Conservation (phyloP, 2,329 filamentous ascomycete species). For the Alternaria consortialis region DNA sequence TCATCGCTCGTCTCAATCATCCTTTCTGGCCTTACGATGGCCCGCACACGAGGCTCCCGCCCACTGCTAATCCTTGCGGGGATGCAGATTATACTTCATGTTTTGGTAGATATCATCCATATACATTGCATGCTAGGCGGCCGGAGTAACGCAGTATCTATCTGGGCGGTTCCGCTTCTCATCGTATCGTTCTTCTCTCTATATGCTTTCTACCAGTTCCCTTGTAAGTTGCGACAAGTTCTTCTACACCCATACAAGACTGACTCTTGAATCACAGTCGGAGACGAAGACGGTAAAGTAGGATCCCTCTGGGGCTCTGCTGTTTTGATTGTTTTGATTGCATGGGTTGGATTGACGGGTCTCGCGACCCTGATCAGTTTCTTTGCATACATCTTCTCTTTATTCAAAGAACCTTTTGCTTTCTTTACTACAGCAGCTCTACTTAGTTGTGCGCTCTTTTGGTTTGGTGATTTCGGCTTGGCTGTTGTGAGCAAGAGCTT, state of each 20-base stretch:
- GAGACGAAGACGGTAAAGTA: background rate
- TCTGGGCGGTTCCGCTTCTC: conserved; percentile 8
- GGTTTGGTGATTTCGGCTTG: conserved; percentile 3
- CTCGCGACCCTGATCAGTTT: conserved; percentile 1
- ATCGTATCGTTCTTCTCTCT: conserved; percentile 9
- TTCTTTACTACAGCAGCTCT: background rate
- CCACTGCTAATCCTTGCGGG: conserved; percentile 11
- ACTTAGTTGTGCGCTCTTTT: conserved; percentile 6
- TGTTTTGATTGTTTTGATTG: conserved; percentile 3
- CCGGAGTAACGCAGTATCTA: background rate
- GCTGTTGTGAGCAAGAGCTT: conserved; percentile 4
- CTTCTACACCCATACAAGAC: background rate
- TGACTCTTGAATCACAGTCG: background rate
- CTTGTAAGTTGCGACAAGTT: conserved; percentile 4
- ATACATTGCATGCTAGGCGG: conserved; percentile 7
- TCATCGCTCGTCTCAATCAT: conserved; percentile 15
- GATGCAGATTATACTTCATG: conserved; percentile 12
- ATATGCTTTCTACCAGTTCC: conserved; percentile 14
- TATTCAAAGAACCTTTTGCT: background rate
- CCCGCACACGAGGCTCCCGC: conserved; percentile 2
- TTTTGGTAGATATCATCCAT: conserved; percentile 8
- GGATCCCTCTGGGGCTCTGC: background rate
- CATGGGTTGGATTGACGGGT: conserved; percentile 2
- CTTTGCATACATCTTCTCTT: background rate
- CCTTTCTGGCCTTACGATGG: conserved; percentile 11